A percentile compares a stretch with the other conserved stretches of the same genome.
Conservation (phyloP, 192 early-diverging fungal species). For the Gonapodya prolifera region DNA sequence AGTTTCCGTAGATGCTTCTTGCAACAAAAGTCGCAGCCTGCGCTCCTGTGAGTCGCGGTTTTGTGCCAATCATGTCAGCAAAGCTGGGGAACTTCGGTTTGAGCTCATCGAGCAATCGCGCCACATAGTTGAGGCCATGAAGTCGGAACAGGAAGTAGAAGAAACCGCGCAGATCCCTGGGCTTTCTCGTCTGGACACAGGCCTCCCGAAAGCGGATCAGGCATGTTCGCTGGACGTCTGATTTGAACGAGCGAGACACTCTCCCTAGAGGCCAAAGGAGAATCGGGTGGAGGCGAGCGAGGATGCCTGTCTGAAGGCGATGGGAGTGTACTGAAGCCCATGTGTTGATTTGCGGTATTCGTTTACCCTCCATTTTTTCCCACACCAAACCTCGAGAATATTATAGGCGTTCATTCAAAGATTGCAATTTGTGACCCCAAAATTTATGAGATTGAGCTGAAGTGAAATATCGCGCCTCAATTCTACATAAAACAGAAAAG, state of each 20-base stretch:
- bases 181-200: not conserved
- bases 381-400: no score
- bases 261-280: not conserved
- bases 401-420: no score
- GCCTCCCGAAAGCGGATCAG: not conserved
- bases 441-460: no score
- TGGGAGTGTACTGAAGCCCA: no score
- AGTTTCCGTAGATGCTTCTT: not conserved
- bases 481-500: no score
- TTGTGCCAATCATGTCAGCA: not conserved
- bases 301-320: not conserved
- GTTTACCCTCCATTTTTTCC: no score
- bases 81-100: not conserved
- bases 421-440: no score
- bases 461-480: no score
- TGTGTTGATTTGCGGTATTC: no score
- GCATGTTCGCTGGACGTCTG: not conserved
- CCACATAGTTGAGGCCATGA: not conserved
- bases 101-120: not conserved
- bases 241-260: not conserved
- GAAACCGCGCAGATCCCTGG: not conserved
- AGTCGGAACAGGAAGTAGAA: not conserved
- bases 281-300: not conserved
- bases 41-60: not conserved
- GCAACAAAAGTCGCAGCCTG: not conserved